Evolutionary conservation across 208 protist species (phyloP), one percentile per base, ranked within the genome.

Genomic region (Balamuthia mandrillaris): DNA sequence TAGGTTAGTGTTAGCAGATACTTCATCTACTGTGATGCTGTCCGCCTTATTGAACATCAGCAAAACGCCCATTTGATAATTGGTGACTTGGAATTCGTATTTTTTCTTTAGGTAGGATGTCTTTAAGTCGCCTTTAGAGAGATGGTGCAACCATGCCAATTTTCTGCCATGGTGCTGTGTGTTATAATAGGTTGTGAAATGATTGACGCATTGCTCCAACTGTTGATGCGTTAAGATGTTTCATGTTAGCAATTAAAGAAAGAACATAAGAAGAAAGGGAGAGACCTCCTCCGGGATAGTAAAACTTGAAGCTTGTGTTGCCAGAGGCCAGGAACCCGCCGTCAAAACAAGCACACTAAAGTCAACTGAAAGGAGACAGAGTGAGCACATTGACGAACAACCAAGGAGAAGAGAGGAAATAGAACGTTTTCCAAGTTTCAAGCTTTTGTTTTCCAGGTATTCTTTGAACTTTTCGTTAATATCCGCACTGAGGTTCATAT

Each of bases 81-180:
- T 21, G 16, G 49, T 54, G 16, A 54, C 49, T 14, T 21, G 14
- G 16, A 14, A 54, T 54, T 54, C 49, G 49, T 54, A 54, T 21
- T 21, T 14, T 21, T 54, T 54, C 49, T 54, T 54, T n/a, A n/a
- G n/a, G n/a, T 93, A 92, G 29, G 47, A 58, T 1, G 90, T 75
- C 51, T 86, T 90, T 9, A 93, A 61, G 39, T 92, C 89, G 54
- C 82, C 90, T 12, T 90, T 93, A 10, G 77, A 90, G 1, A 89
- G 52, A 49, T 91, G 86, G 29, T 90, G 90, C 42, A 92, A 49
- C 91, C 91, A 93, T 54, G 86, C 90, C 10, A 93, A 61, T 81
- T 91, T 91, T 33, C 90, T 49, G 31, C 90, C 91, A 18, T 33
- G 60, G 63, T 91, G 68, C 56, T 88, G 49, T 3, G 29, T 12